These are phyloP conservation scores for Schizophyllum amplum DNA, from an alignment of 1,284 basidiomycete genomes.

Conservation along the genomic window DNA sequence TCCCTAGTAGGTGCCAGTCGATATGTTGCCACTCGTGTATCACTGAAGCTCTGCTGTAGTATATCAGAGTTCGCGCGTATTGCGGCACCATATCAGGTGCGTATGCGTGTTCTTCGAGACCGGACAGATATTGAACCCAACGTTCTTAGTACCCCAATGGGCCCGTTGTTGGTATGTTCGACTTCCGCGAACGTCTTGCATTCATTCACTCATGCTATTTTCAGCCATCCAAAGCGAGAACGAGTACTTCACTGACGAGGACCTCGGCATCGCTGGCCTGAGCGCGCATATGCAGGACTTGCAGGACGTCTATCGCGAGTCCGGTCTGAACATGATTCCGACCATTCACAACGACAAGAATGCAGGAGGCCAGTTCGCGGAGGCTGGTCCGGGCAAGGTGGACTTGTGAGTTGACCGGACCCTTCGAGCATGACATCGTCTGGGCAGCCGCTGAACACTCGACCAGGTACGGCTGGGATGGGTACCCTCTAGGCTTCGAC, in stretches of 20 bases:
- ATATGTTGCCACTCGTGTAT: neutral
- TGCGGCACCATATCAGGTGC: slow-evolving; percentile 25
- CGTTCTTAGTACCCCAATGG: slow-evolving; percentile 30
- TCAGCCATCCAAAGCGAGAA: slow-evolving; percentile 42
- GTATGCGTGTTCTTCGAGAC: neutral
- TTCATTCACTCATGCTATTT: neutral
- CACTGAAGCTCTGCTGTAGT: slow-evolving; percentile 8
- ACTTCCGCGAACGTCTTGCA: neutral
- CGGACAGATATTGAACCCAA: neutral
- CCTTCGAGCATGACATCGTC: neutral
- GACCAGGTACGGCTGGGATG: slow-evolving; percentile 34
- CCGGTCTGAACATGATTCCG: slow-evolving; percentile 34
- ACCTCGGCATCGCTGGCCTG: slow-evolving; percentile 21
- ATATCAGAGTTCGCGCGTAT: slow-evolving; percentile 30
- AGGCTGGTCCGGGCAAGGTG: slow-evolving; percentile 28
- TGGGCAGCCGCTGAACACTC: too few species aligned
- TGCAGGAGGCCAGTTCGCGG: slow-evolving; percentile 23
- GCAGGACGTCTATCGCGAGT: slow-evolving; percentile 27
- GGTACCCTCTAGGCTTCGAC: slow-evolving; percentile 43
- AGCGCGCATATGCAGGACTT: slow-evolving; percentile 33
- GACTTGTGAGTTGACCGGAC: slow-evolving; percentile 26
- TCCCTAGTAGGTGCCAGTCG: slow-evolving; percentile 26
- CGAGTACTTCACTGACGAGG: slow-evolving; percentile 30
- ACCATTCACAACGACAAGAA: slow-evolving; percentile 33
- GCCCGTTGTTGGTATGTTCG: slow-evolving; percentile 30